These are phyloP conservation scores for Penicillium simplicissimum DNA, from an alignment of 495 filamentous ascomycete species.

Conservation along the genomic window DNA sequence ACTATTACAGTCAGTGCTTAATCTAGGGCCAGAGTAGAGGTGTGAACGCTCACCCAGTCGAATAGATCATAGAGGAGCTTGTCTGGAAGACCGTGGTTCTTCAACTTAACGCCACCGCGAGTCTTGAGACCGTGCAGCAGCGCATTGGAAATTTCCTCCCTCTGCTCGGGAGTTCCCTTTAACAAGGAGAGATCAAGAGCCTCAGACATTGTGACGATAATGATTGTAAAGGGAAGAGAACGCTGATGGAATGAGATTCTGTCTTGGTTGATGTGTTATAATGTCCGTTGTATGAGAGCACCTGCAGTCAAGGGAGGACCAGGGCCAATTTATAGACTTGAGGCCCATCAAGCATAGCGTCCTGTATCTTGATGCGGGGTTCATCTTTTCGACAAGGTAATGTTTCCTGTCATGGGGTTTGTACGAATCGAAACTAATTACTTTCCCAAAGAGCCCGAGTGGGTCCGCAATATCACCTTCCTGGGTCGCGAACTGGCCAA, in stretches of 20 bases:
- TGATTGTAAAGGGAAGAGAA: neutral
- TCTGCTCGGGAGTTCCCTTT: conserved; percentile 27
- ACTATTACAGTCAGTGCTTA: neutral
- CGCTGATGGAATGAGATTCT: neutral
- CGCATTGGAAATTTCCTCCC: conserved; percentile 12
- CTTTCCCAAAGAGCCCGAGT: conserved; percentile 1
- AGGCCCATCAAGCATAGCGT: neutral
- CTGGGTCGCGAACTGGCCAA: neutral
- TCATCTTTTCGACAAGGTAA: neutral
- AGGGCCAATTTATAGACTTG: neutral
- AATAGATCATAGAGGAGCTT: conserved; percentile 27
- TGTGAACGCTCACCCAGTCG: too few relatives aligned
- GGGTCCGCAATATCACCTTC: conserved; percentile 12
- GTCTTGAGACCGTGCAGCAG: conserved; percentile 25
- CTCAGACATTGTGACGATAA: conserved; percentile 14
- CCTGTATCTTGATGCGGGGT: neutral
- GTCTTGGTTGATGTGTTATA: neutral
- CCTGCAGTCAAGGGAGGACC: neutral
- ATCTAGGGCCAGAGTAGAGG: too few relatives aligned
- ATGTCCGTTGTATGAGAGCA: neutral
- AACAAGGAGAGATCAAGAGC: conserved; percentile 25
- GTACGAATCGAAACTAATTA: neutral
- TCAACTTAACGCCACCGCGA: conserved; percentile 27
- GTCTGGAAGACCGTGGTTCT: conserved; percentile 31
- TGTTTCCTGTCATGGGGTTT: neutral